Evolutionary conservation across 345 rosid genomes (phyloP).

Genomic region (Orychophragmus violaceus): DNA sequence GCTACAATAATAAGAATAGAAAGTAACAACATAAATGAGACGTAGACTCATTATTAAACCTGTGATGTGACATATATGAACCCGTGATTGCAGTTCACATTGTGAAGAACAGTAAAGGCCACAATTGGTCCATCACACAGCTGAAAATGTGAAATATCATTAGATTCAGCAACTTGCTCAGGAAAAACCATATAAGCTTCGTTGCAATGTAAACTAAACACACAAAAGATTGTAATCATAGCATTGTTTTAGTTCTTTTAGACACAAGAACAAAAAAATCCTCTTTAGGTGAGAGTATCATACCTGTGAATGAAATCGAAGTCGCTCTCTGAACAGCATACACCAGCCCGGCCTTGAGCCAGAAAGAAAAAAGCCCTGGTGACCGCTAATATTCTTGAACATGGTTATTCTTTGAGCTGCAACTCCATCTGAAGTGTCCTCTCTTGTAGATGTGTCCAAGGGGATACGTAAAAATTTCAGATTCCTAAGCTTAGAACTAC

Average conservation of each 20-base stretch:
- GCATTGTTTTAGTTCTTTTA: conserved; percentile 2
- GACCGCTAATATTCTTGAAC: conserved; percentile 77
- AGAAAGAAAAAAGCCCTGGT: conserved; percentile 86
- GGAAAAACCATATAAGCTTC: conserved; percentile 8
- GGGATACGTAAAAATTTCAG: conserved; percentile 67
- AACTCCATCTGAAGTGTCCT: conserved; percentile 52
- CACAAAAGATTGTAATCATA: neutral
- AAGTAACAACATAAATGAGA: conserved; percentile 9
- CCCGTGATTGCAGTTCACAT: conserved; percentile 93
- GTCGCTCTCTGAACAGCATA: conserved; percentile 84
- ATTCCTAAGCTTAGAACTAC: conserved; percentile 80
- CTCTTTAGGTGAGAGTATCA: conserved; percentile 12
- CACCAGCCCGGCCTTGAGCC: conserved; percentile 95
- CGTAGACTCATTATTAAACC: conserved; percentile 37
- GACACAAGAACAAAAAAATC: neutral
- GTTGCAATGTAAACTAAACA: neutral
- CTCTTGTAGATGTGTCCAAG: conserved; percentile 75
- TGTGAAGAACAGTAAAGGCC: conserved; percentile 97
- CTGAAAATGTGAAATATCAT: conserved; percentile 43
- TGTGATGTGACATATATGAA: conserved; percentile 90
- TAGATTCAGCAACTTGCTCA: conserved; percentile 16
- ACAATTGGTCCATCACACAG: conserved; percentile 86
- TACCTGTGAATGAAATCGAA: conserved; percentile 96
- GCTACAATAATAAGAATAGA: neutral
- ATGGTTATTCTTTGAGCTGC: conserved; percentile 62